Evolutionary conservation across 306 rosid genomes (phyloP).

Genomic region (Cajanus cajan): DNA sequence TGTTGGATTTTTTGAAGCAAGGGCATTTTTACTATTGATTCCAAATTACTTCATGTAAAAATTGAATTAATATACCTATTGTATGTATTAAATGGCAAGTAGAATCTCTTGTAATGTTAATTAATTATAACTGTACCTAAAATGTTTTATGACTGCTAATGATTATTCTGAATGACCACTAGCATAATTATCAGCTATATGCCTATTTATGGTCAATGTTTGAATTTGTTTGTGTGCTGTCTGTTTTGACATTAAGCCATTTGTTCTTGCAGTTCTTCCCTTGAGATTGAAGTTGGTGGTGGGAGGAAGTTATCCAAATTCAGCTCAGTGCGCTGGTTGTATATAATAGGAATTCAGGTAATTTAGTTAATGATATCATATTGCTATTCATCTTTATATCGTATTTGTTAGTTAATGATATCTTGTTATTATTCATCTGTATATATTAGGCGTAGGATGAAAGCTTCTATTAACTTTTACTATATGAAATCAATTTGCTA

Average conservation of each 20-base stretch:
- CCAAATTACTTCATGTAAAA: not conserved
- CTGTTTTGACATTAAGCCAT: conserved; percentile 36
- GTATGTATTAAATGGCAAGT: not conserved
- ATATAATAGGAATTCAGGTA: conserved; percentile 90
- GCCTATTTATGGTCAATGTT: not conserved
- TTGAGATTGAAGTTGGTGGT: conserved; percentile 94
- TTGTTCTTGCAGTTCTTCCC: conserved; percentile 63
- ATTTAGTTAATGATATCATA: not conserved
- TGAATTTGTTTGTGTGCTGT: conserved; percentile 14
- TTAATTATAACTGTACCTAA: too few species aligned
- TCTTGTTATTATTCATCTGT: not conserved
- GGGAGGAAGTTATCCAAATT: conserved; percentile 90
- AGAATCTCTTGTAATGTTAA: conserved; percentile 10
- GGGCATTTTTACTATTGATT: not conserved
- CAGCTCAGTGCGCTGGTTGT: conserved; percentile 82
- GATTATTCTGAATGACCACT: conserved; percentile 6
- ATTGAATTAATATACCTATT: not conserved
- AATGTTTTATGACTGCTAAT: not conserved
- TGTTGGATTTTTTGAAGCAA: conserved; percentile 1
- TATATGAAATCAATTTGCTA: conserved; percentile 1
- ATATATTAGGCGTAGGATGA: not conserved
- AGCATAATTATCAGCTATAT: not conserved
- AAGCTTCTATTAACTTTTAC: not conserved
- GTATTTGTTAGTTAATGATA: not conserved
- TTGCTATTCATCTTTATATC: not conserved